Evolutionary conservation across 371 early-diverging fungal species (phyloP), one percentile per base, ranked within the genome.

Genomic region (Dichotomocladium elegans): DNA sequence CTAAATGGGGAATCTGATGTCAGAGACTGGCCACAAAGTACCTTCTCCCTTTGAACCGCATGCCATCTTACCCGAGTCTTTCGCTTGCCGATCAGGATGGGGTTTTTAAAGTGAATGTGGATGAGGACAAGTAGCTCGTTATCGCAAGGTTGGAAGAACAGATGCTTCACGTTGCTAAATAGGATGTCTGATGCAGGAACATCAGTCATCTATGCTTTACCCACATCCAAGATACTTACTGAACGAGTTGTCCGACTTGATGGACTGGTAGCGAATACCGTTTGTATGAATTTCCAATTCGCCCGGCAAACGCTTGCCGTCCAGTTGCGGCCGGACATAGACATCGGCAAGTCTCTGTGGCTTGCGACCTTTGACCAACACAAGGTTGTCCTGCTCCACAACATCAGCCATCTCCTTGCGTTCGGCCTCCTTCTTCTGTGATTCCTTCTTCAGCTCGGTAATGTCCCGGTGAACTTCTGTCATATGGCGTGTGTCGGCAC

Each of bases 131-230:
- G 75, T 35, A 95, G 68, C 71, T 99, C 99, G 57, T 92, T 83
- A 61, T 98, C 97, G 68, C 99, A 99, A 7, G 96, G 96, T 63
- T 99, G 96, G 83, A 96, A 99, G 74, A 99, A 95, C 53, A 99
- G 61, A 63, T 99, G 99, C 69, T 96, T 92, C 59, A 99, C 91
- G 70, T 99, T 99, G 71, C 91, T 90, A 70, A 99, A 99, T 55
- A 99, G 66, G 41, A 99, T 81, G 64, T 96, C 95, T 76, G 33
- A 6, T 25, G 12, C 15, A 1, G 29, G 26, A 12, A 45, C n/a
- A 27, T 2, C n/a, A 14, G 26, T 24, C 4, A 19, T 25, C 12
- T 24, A 44, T 12, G 14, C 3, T n/a, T 26, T 14, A n/a, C n/a
- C n/a, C n/a, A 28, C 4, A 49, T n/a, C 14, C 0, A 26, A 17